phyloP scores from a whole-genome alignment of 306 rosid genomes.

The Vigna mungo region DNA sequence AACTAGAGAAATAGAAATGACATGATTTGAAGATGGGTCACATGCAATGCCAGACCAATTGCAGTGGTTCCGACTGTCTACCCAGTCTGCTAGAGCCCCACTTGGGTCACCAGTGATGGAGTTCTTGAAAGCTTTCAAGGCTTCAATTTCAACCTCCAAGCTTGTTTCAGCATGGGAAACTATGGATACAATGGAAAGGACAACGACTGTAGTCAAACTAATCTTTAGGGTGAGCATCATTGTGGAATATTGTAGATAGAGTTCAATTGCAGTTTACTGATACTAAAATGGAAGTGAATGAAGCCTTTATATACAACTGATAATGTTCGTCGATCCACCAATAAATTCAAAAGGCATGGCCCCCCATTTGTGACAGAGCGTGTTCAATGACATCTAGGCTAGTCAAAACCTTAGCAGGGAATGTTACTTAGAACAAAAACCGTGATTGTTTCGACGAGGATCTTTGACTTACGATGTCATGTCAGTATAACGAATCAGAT shows the following conservation, averaged over 20 bases:
- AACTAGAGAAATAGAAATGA: constrained; percentile 61
- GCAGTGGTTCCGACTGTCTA: constrained; percentile 60
- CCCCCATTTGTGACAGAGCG: constrained; percentile 21
- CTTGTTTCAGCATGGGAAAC: constrained; percentile 51
- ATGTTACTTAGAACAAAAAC: constrained; percentile 8
- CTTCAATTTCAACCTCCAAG: constrained; percentile 62
- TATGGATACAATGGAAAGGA: constrained; percentile 40
- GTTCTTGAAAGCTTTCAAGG: constrained; percentile 71
- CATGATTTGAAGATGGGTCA: constrained; percentile 55
- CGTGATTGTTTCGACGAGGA: constrained; percentile 38
- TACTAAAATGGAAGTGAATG: constrained; percentile 20
- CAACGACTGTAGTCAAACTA: constrained; percentile 46
- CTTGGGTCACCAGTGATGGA: constrained; percentile 61
- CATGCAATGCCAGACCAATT: constrained; percentile 84
- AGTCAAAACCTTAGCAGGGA: constrained; percentile 29
- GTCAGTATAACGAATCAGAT: constrained; percentile 19
- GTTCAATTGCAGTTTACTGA: constrained; percentile 15
- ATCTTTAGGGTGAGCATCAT: constrained; percentile 55
- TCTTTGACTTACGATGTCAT: constrained; percentile 27
- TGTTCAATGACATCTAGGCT: constrained; percentile 5
- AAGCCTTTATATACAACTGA: constrained; percentile 38
- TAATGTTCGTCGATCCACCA: background rate
- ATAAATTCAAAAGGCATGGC: background rate
- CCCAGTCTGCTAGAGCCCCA: constrained; percentile 68
- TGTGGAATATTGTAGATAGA: constrained; percentile 13